Base-by-base conservation (phyloP, 805 yeast species). In the Debaryomyces maramus region DNA sequence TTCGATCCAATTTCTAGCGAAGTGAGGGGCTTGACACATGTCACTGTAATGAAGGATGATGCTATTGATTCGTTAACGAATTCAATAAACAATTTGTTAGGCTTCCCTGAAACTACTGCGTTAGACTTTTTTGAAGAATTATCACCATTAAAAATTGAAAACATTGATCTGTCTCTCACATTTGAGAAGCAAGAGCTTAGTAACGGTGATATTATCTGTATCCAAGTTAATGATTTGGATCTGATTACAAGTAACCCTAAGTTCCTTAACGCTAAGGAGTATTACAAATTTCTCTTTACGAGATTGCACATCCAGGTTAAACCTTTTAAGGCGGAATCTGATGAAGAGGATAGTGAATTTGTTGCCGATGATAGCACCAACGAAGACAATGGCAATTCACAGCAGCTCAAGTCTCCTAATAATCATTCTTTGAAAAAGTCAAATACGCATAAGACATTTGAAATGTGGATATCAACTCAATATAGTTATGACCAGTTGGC, bases 391-490 rank as follows among this genome's bases (percentile, higher is more conserved):
- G 28, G 11, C 11, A 22, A 4, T 2, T 22, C 28, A 7, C 7
- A n/a, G 13, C 11, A 6, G 11, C n/a, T n/a, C n/a, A 24, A 34
- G 8, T 45, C 37, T 23, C 6, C 15, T 9, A 29, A 16, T 15
- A 11, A n/a, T 7, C 8, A 33, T 3, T 11, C 3, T 6, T 13
- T 21, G 11, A 39, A 6, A 56, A 54, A 27, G 41, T 50, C 14
- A 50, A 45, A 22, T 37, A 41, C 10, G 56, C 59, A 34, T 6
- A 51, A 51, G 24, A 50, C 51, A 13, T 73, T 81, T 45, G 81
- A 81, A 33, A 57, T 88, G 26, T 85, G 95, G 90, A 72, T 87
- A 5, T 79, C 86, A 4, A 73, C 81, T 3, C 65, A 71, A 34
- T 81, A 81, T 31, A 51, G 73, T 2, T 88, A 83, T 55, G 66